Conservation (phyloP, 139 green algal genomes). For the Pleodorina starrii region DNA sequence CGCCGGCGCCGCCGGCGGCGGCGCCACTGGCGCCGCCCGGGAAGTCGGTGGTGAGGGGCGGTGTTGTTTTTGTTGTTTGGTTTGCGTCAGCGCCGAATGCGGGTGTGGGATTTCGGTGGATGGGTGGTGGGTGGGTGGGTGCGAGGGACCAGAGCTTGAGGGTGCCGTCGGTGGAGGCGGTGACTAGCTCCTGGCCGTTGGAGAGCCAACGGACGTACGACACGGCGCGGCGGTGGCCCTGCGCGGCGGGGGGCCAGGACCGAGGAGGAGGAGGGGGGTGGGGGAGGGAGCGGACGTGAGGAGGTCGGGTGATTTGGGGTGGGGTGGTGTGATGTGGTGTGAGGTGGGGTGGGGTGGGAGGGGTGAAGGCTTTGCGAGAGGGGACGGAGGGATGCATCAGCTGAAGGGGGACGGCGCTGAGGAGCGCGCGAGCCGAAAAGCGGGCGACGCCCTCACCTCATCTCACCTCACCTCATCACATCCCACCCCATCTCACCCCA, state of each 20-base stretch:
- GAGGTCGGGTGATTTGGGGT: background rate
- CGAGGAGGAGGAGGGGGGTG: background rate
- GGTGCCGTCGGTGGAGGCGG: slow-evolving; percentile 92
- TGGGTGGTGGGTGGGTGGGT: background rate
- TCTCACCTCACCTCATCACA: too few species aligned
- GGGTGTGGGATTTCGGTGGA: background rate
- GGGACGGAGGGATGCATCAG: too few species aligned
- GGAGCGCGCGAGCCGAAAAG: too few species aligned
- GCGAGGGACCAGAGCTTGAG: slow-evolving; percentile 79
- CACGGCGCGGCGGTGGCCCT: slow-evolving; percentile 79
- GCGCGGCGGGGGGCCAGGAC: background rate
- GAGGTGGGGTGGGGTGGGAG: too few species aligned
- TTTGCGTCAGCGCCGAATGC: background rate
- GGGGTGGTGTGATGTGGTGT: too few species aligned
- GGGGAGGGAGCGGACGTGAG: background rate
- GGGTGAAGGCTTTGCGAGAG: too few species aligned
- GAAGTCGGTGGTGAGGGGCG: too few species aligned
- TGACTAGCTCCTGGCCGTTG: slow-evolving; percentile 76
- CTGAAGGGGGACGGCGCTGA: too few species aligned
- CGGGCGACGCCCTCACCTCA: too few species aligned
- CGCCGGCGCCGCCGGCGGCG: background rate
- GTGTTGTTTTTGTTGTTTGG: too few species aligned
- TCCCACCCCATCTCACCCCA: too few species aligned
- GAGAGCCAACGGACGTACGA: slow-evolving; percentile 93
- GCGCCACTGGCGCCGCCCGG: background rate